Evolutionary conservation across 352 stramenopile species (phyloP).

Genomic region (Blastocystis sp.): DNA sequence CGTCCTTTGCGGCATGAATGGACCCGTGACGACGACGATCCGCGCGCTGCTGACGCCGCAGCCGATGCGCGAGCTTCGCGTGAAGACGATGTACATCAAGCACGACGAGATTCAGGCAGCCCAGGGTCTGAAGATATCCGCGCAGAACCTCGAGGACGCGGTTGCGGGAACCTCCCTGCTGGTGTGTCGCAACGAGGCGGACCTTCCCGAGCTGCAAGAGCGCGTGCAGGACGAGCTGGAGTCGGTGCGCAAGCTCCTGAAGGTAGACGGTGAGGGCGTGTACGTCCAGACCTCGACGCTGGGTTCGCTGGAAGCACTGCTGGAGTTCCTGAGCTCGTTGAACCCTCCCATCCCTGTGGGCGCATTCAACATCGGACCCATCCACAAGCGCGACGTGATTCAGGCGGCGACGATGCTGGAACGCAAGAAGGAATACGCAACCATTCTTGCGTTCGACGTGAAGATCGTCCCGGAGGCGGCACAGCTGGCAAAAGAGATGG

Average conservation of each 20-base stretch:
- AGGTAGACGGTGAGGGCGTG: slow-evolving; percentile 87
- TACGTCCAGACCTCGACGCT: slow-evolving; percentile 96
- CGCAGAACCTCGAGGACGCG: slow-evolving; percentile 84
- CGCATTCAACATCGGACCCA: slow-evolving; percentile 85
- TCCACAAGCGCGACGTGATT: slow-evolving; percentile 97
- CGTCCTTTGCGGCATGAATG: slow-evolving; percentile 92
- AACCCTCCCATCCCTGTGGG: slow-evolving; percentile 70
- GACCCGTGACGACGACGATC: slow-evolving; percentile 88
- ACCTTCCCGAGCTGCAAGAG: slow-evolving; percentile 93
- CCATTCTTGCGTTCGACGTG: slow-evolving; percentile 88
- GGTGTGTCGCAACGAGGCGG: slow-evolving; percentile 85
- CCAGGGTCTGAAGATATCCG: slow-evolving; percentile 96
- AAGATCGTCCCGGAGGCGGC: slow-evolving; percentile 84
- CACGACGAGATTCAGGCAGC: slow-evolving; percentile 90
- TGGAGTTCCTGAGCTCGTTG: slow-evolving; percentile 86
- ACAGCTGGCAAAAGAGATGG: slow-evolving; percentile 65
- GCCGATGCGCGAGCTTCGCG: slow-evolving; percentile 88
- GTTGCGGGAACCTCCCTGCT: slow-evolving; percentile 92
- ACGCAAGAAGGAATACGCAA: slow-evolving; percentile 87
- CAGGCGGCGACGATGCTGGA: slow-evolving; percentile 93
- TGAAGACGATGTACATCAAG: slow-evolving; percentile 79
- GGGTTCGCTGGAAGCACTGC: slow-evolving; percentile 88
- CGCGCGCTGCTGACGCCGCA: slow-evolving; percentile 91
- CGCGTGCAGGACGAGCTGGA: slow-evolving; percentile 60
- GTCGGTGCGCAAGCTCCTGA: slow-evolving; percentile 53